Evolutionary conservation across 1,284 basidiomycete genomes (phyloP), one percentile per base, ranked within the genome.

Genomic region (Pulchroboletus neoregius): DNA sequence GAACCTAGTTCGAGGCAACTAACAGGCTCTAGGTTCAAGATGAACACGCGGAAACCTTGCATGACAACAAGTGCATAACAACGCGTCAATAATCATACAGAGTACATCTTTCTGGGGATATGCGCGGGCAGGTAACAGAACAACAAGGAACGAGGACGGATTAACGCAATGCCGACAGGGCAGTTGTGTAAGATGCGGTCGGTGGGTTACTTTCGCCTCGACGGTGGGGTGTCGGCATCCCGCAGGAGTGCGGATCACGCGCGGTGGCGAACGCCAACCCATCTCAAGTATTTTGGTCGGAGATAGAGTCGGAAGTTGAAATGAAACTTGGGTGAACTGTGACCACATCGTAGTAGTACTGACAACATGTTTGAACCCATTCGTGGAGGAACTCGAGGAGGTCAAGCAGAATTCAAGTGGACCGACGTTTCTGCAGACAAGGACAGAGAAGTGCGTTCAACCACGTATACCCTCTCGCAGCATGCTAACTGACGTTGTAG

Each of bases 331-430:
- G 28, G 22, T 18, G 2, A 18, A 26, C 38, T 6, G 27, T 24
- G 30, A 33, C 45, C n/a, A 35, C 10, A 18, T 12, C 18, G 11
- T 6, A 13, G 28, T 6, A 8, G 27, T 5, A 7, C 15, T 6
- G n/a, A 22, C 43, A 5, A 86, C 5, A 45, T 89, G 87, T 89
- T 85, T 55, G 87, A 89, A 64, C 87, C 88, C 10, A 80, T 87
- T 31, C 78, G 87, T 49, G 88, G 87, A 56, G 91, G 91, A 10
- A 93, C 86, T 18, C 80, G 91, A 54, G 91, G 91, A 33, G 91
- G 91, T 2, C 87, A 90, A 58, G 91, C 84, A 33, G 89, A 94
- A 59, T 94, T 94, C 73, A 92, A 91, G 66, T 94, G 91, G 91
- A 70, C 87, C 4, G 89, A 91, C 58, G 91, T 94, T 23, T 84